Evolutionary conservation across 2,329 filamentous ascomycete species (phyloP), one percentile per base, ranked within the genome.

Genomic region (Colletotrichum spaethianum): DNA sequence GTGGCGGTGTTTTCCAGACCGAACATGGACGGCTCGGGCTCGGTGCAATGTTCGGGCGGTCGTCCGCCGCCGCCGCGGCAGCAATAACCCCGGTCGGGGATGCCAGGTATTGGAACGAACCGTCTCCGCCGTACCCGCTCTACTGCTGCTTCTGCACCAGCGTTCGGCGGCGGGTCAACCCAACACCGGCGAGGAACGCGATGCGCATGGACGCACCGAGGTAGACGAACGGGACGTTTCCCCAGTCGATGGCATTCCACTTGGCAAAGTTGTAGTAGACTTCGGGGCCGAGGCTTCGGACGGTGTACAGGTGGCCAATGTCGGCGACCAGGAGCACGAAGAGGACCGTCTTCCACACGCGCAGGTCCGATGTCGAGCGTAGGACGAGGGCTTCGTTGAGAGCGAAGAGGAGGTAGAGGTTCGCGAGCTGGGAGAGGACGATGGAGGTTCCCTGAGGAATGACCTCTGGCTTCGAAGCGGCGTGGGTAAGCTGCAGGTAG

Each of bases 361-460:
- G 85, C 42, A 92, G 78, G 82, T 95, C 91, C 61, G 84, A 83
- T 8, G 93, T 94, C 20, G 89, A 86, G 52, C 94, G 91, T 74
- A 96, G 86, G 16, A 96, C 91, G 31, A 94, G 82, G 2, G 92
- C 93, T 82, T 96, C 93, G 82, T 93, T 94, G 77, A 96, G 82
- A 67, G 92, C 90, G 80, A 95, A 94, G 70, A 93, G 88, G 48
- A 95, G 81, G 82, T 95, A 96, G 74, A 95, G 85, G 81, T 94
- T 95, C 53, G 92, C 92, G 40, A 96, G 88, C 82, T 96, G 93
- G 23, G 91, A 90, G 76, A 95, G 85, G 50, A 90, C 90, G 70
- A 95, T 89, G 12, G 89, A 88, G 1, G 92, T 93, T 50, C 86
- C 87, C 44, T 88, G 82, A 1, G 92, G 89, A 8, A 92, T 80